Evolutionary conservation across 2,329 filamentous ascomycete genomes (phyloP), one percentile per base, ranked within the genome.

Genomic region (Phialophora tarda): DNA sequence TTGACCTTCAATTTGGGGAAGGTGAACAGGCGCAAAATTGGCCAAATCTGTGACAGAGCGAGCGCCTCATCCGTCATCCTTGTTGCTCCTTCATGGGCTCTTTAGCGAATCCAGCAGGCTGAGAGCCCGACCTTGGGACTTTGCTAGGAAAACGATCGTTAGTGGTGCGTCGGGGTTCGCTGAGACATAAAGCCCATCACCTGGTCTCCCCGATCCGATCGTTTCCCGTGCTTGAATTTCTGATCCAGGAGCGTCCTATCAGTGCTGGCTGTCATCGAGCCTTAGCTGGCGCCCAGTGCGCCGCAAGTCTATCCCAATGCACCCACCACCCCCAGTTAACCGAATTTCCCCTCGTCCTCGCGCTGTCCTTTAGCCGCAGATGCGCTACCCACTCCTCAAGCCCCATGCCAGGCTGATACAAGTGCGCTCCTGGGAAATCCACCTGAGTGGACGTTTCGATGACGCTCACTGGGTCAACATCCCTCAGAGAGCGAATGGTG

Each of bases 31-130:
- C 53, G 12, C 32, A 61, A 30, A 51, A 56, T 48, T 60, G 50
- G 38, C 63, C 50, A 59, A 61, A 60, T 59, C 38, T 60, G 66
- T 60, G 55, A 30, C 44, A 63, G 50, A 50, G 7, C 28, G 24
- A 38, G 38, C 56, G 66, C 59, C 66, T 47, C 66, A 38, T 50
- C 54, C 66, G 66, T 68, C 66, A 68, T 66, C 14, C 51, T 30
- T 14, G 30, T 54, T 34, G 44, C 32, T 58, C 32, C 38, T 56
- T 26, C 32, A 34, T 17, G 50, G 54, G 38, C 38, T 8, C 21
- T 34, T 65, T 64, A 55, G 66, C 63, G 63, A 68, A 61, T 57
- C 30, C n/a, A 34, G 26, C n/a, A 14, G n/a, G 57, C 26, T 17
- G 62, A 57, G 65, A 28, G 32, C 48, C 28, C 48, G 50, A 62